These are phyloP conservation scores for Aspergillus funiculosus DNA, from an alignment of 495 filamentous ascomycete genomes.

Conservation along the genomic window DNA sequence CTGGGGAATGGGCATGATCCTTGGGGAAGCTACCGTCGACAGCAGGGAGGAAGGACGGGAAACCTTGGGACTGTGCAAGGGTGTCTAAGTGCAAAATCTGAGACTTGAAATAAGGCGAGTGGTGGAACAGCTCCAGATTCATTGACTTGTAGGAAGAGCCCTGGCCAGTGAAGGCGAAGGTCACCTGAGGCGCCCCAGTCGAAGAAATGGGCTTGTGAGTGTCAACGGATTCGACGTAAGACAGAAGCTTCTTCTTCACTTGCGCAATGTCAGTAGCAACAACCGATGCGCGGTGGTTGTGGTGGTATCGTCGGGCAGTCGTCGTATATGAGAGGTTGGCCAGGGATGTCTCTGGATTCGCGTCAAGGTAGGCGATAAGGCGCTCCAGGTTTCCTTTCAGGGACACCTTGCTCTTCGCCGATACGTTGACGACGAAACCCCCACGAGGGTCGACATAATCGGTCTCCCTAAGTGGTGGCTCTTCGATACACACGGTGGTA, in stretches of 20 bases:
- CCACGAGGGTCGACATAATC: constrained; percentile 12
- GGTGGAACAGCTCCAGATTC: background rate
- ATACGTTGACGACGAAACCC: constrained; percentile 22
- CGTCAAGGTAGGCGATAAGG: constrained; percentile 42
- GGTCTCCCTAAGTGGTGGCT: constrained; percentile 7
- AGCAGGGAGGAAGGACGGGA: constrained; percentile 3
- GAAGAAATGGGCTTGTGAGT: constrained; percentile 4
- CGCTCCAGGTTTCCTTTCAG: constrained; percentile 26
- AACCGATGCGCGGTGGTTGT: background rate
- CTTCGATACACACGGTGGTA: constrained; percentile 27
- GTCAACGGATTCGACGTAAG: background rate
- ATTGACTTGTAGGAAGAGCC: background rate
- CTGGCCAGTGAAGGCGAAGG: constrained; percentile 4
- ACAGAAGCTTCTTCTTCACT: background rate
- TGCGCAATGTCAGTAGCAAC: background rate
- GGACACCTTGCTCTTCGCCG: constrained; percentile 24
- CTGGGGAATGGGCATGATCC: constrained; percentile 48
- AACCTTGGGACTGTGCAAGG: constrained; percentile 1
- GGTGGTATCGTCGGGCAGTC: constrained; percentile 5
- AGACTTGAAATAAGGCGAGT: background rate
- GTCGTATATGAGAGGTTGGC: constrained; percentile 5
- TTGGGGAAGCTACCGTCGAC: constrained; percentile 5
- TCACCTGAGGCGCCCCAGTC: constrained; percentile 3
- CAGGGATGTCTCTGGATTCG: background rate
- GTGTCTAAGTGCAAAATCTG: constrained; percentile 1